phyloP scores from a whole-genome alignment of 805 yeast species.

The Ogataea saltuana region DNA sequence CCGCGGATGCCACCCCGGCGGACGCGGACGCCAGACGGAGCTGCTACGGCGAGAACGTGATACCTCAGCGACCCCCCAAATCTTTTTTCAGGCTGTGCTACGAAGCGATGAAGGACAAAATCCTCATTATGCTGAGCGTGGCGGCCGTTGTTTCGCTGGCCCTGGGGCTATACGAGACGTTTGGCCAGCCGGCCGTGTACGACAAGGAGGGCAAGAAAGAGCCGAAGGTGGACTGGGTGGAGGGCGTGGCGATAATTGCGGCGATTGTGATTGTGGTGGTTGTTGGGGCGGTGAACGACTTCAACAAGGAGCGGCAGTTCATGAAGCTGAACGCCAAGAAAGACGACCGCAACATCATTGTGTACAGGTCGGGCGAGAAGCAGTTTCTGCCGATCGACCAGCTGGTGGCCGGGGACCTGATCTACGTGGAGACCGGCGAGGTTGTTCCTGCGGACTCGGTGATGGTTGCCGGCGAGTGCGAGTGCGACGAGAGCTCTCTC shows the following conservation, averaged over 20 bases:
- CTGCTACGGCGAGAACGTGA: constrained; percentile 65
- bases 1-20: constrained; percentile 30
- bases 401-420: constrained; percentile 82
- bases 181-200: constrained; percentile 75
- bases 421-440: constrained; percentile 89
- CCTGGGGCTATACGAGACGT: constrained; percentile 87
- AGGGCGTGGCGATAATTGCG: constrained; percentile 94
- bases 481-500: constrained; percentile 87
- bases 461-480: constrained; percentile 70
- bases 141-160: constrained; percentile 92
- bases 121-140: constrained; percentile 73
- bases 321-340: constrained; percentile 84
- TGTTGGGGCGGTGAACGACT: constrained; percentile 95
- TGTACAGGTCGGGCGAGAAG: constrained; percentile 71
- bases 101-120: constrained; percentile 90
- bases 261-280: constrained; percentile 89
- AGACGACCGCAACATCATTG: constrained; percentile 77
- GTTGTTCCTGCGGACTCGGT: constrained; percentile 88
- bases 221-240: constrained; percentile 96
- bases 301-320: constrained; percentile 93
- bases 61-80: constrained; percentile 74
- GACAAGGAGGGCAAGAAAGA: constrained; percentile 75
- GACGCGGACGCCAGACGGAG: constrained; percentile 40
- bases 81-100: constrained; percentile 66
- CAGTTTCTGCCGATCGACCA: constrained; percentile 69